Conservation (phyloP, 805 yeast genomes). For the Wickerhamiella domercqiae region DNA sequence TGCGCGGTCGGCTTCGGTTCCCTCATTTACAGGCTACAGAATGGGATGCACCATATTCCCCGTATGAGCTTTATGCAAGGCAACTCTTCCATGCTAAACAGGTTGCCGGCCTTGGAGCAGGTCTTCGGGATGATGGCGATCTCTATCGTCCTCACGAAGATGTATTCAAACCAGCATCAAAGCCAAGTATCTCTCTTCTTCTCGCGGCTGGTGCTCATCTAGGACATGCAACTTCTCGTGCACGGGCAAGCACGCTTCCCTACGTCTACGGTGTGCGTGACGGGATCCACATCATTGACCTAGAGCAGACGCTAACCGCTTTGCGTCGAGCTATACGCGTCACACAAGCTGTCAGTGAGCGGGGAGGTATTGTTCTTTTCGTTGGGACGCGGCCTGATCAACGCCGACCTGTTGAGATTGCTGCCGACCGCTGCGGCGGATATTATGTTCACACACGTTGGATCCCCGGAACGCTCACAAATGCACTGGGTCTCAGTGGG, state of each 20-base stretch:
- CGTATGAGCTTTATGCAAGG: slow-evolving; percentile 64
- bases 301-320: slow-evolving; percentile 63
- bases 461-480: slow-evolving; percentile 92
- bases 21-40: slow-evolving; percentile 54
- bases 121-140: slow-evolving; percentile 26
- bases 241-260: slow-evolving; percentile 67
- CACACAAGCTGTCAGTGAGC: slow-evolving; percentile 63
- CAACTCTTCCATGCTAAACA: slow-evolving; percentile 44
- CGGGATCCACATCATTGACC: slow-evolving; percentile 81
- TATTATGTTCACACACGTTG: slow-evolving; percentile 73
- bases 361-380: slow-evolving; percentile 73
- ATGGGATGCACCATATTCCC: slow-evolving; percentile 50
- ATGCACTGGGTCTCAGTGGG: slow-evolving; percentile 49
- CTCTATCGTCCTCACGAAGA: slow-evolving; percentile 61
- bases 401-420: slow-evolving; percentile 54
- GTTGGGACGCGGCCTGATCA: slow-evolving; percentile 78
- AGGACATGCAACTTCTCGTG: slow-evolving; percentile 68
- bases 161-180: slow-evolving; percentile 35
- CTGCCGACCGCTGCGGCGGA: slow-evolving; percentile 64
- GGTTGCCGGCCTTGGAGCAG: slow-evolving; percentile 49
- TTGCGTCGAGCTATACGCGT: slow-evolving; percentile 74
- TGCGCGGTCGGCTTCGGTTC: slow-evolving; percentile 22
- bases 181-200: slow-evolving; percentile 39
- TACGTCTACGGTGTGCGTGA: slow-evolving; percentile 77
- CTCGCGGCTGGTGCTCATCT: slow-evolving; percentile 89